Evolutionary conservation across 345 rosid genomes (phyloP), one percentile per base, ranked within the genome.

Genomic region (Citrus reticulata): DNA sequence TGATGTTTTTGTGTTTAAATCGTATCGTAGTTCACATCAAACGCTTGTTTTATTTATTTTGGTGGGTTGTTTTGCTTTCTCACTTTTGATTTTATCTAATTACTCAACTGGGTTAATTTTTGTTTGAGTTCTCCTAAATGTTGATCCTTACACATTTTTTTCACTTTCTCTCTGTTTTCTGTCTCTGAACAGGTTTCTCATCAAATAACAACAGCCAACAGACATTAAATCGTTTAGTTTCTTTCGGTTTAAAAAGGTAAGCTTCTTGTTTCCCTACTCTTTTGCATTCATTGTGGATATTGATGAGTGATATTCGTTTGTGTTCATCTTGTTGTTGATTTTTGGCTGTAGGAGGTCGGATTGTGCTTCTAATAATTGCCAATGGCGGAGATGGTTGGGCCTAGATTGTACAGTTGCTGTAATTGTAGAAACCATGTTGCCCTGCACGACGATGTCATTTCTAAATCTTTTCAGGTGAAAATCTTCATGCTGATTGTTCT

Each of bases 341-440:
- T 63, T 60, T 59, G 72, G 72, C 34, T 37, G 63, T 42, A 17
- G 29, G 59, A 68, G 22, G 9, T 20, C 27, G 51, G 60, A 20
- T 35, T 51, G 64, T 70, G 40, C 34, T 74, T 24, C 49, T 60
- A 64, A 62, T 57, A 73, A 25, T 74, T 54, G 20, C 34, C 68
- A 66, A 80, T 84, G 86, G 75, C 70, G 20, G 86, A 83, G 65
- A 20, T 84, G 68, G 67, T 84, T 75, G 90, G 88, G 42, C 87
- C 88, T 68, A 84, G 92, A 80, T 58, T 89, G 88, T 89, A 89
- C 78, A 82, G 89, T 77, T 89, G 90, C 85, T 87, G 85, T 70
- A 85, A 89, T 87, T 89, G 92, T 84, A 85, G 90, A 27, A 89
- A 85, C 82, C 81, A 83, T 70, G 89, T 89, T 77, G 89, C 89